These are phyloP conservation scores for Fusarium humuli DNA, from an alignment of 2,329 filamentous ascomycete species.

Conservation along the genomic window DNA sequence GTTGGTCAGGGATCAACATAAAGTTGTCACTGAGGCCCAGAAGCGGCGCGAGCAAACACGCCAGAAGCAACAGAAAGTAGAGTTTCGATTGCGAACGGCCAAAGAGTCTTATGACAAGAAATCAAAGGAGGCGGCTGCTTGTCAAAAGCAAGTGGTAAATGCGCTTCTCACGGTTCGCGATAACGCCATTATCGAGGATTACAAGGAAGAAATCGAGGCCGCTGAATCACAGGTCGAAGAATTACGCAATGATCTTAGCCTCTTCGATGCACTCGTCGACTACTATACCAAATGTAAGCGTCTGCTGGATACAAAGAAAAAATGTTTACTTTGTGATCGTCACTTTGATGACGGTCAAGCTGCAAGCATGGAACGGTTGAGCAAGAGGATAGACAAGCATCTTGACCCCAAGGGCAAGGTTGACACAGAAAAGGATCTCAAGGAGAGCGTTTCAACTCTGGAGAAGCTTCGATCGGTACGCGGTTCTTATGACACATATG, in stretches of 20 bases:
- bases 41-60: conserved; percentile 76
- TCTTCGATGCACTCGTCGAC: conserved; percentile 74
- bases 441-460: conserved; percentile 62
- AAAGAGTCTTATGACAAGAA: conserved; percentile 74
- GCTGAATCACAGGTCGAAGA: conserved; percentile 69
- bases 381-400: conserved; percentile 73
- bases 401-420: conserved; percentile 72
- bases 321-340: conserved; percentile 81
- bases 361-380: conserved; percentile 70
- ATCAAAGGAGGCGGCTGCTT: conserved; percentile 69
- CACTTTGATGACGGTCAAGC: conserved; percentile 71
- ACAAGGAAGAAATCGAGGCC: conserved; percentile 62
- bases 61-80: conserved; percentile 80
- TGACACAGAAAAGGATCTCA: conserved; percentile 71
- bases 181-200: conserved; percentile 64
- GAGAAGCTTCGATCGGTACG: conserved; percentile 71
- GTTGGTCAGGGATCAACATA: conserved; percentile 67
- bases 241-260: conserved; percentile 73
- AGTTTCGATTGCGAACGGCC: conserved; percentile 75
- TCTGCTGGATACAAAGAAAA: conserved; percentile 73
- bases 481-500: conserved; percentile 78
- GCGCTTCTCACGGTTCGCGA: conserved; percentile 61
- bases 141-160: conserved; percentile 66
- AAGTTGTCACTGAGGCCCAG: conserved; percentile 72
- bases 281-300: conserved; percentile 78